Percentiles rank a stretch among this genome's conserved stretches.
Conservation (phyloP, 805 yeast species). For the Yamadazyma scolyti region DNA sequence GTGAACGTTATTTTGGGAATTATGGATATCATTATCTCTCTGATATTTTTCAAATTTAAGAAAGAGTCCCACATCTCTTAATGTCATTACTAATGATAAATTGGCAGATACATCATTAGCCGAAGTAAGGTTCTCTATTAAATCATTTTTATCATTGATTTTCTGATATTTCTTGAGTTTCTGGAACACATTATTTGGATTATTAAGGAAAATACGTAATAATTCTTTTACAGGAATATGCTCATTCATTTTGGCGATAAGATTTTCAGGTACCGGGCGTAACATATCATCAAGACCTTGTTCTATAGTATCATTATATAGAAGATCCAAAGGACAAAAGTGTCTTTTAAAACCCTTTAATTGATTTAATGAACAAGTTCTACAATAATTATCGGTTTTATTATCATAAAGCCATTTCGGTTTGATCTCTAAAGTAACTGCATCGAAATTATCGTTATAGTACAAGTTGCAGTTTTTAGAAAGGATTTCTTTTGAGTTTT, state of each 20-base stretch:
- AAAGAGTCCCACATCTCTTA: conserved; percentile 55
- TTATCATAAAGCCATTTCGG: conserved; percentile 61
- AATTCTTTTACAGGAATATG: conserved; percentile 32
- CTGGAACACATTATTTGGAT: conserved; percentile 29
- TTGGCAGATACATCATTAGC: conserved; percentile 38
- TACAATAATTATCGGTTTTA: conserved; percentile 40
- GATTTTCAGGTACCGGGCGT: conserved; percentile 15
- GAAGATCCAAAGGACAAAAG: conserved; percentile 48
- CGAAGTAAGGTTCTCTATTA: conserved; percentile 25
- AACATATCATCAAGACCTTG: conserved; percentile 33
- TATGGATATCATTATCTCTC: conserved; percentile 23
- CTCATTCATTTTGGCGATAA: conserved; percentile 18
- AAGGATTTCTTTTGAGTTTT: conserved; percentile 21
- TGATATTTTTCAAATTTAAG: conserved; percentile 33
- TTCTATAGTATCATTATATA: conserved; percentile 25
- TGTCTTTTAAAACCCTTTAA: conserved; percentile 27
- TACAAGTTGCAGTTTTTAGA: conserved; percentile 36
- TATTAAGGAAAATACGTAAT: conserved; percentile 27
- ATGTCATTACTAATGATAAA: conserved; percentile 46
- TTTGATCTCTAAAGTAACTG: conserved; percentile 46
- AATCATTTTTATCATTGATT: conserved; percentile 27
- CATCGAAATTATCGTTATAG: conserved; percentile 10
- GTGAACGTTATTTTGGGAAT: conserved; percentile 25
- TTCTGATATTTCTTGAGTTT: conserved; percentile 32
- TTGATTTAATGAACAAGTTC: conserved; percentile 54